Evolutionary conservation across 1,139 yeast species (phyloP).

Genomic region (Hansenula lynferdii): DNA sequence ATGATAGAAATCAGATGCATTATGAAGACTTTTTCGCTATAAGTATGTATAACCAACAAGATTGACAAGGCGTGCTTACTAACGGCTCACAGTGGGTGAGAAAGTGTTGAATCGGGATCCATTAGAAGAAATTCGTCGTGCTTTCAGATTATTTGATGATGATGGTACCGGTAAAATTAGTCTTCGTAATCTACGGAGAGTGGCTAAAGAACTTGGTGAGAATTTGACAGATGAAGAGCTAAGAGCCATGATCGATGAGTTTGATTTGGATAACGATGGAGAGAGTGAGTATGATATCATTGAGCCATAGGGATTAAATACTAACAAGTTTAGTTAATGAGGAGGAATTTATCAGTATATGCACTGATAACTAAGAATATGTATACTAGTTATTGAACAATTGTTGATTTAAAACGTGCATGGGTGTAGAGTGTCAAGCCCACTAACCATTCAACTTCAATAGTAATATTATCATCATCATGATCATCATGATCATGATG

Average conservation of each 20-base stretch:
- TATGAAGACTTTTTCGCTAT: conserved; percentile 79
- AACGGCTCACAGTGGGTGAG: conserved; percentile 18
- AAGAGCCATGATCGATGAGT: conserved; percentile 96
- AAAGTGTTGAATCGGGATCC: conserved; percentile 72
- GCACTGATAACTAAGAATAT: conserved; percentile 51
- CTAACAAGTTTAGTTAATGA: conserved; percentile 45
- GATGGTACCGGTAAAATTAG: conserved; percentile 85
- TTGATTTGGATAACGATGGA: conserved; percentile 95
- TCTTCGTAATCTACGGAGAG: conserved; percentile 77
- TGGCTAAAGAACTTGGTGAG: conserved; percentile 92
- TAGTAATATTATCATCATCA: too few relatives aligned
- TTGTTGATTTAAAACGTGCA: neutral
- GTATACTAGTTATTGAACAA: neutral
- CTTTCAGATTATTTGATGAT: conserved; percentile 86
- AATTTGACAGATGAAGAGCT: conserved; percentile 88
- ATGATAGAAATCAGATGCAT: conserved; percentile 65
- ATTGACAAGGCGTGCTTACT: neutral
- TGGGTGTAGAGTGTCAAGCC: too few relatives aligned
- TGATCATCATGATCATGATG: neutral
- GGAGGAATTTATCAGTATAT: conserved; percentile 88
- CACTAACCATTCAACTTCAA: too few relatives aligned
- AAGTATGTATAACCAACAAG: conserved; percentile 36
- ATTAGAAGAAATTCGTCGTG: conserved; percentile 84
- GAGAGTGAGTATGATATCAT: conserved; percentile 48
- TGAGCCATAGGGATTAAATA: too few relatives aligned